Evolutionary conservation across 2,329 filamentous ascomycete genomes (phyloP), one percentile per base, ranked within the genome.

Genomic region (Aureobasidium sp.): DNA sequence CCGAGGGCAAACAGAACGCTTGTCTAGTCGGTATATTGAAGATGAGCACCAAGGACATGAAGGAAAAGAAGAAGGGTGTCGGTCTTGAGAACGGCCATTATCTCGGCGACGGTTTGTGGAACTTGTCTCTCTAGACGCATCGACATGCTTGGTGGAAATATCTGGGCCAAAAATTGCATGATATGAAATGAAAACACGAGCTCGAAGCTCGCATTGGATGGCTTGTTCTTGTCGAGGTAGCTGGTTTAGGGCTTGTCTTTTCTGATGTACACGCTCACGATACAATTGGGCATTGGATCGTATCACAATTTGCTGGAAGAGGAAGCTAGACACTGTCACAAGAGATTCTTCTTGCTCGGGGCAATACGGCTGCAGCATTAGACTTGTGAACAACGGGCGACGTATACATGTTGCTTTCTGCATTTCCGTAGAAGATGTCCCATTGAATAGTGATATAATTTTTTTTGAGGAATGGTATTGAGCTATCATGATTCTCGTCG

Each of bases 51-150:
- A 84, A 85, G 70, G 90, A 96, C 71, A 90, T 95, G 68, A 95
- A 93, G 79, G 84, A 83, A 60, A 91, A 91, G 74, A 90, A 89
- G 60, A 97, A 97, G 74, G 93, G 93, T 0, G 87, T 90, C 5
- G 93, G 90, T 14, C 88, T 97, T 61, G 91, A 97, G 74, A 86
- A 90, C 57, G 88, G 88, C 27, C 93, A 98, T 78, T 97, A 85
- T 73, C 69, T 97, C 51, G 93, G 93, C 0, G 93, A 98, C 75
- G 93, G 91, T 16, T 73, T 98, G 62, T 98, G 93, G 93, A 87
- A 78, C 62, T 67, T 95, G 67, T 70, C 72, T 57, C 67, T 81
- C 62, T 49, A 30, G 6, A 44, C n/a, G 21, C 4, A 7, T 49
- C 6, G 32, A 39, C 16, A 29, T 12, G 45, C 38, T 17, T 37